These are phyloP conservation scores for Cryptococcus wingfieldii DNA, from an alignment of 1,284 basidiomycete genomes.

Conservation along the genomic window DNA sequence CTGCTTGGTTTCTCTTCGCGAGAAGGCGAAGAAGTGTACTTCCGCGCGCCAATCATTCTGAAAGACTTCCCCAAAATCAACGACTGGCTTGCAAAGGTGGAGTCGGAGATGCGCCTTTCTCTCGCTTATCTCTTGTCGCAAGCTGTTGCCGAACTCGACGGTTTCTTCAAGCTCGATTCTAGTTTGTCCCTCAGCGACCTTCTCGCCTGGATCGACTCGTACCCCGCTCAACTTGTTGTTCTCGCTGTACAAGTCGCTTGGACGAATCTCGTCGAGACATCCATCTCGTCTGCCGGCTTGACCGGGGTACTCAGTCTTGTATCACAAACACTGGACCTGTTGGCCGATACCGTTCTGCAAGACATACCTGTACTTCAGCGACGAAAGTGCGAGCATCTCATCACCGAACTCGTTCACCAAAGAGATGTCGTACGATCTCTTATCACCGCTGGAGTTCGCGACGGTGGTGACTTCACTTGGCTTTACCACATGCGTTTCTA, in stretches of 20 bases:
- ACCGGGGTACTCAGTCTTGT: slow-evolving; percentile 69
- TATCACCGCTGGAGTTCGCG: slow-evolving; percentile 61
- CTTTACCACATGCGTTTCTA: slow-evolving; percentile 99
- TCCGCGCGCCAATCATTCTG: slow-evolving; percentile 75
- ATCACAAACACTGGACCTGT: slow-evolving; percentile 77
- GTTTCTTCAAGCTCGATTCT: slow-evolving; percentile 60
- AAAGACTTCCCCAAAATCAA: slow-evolving; percentile 97
- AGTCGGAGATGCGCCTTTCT: slow-evolving; percentile 90
- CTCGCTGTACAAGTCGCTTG: slow-evolving; percentile 90
- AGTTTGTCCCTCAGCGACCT: slow-evolving; percentile 60
- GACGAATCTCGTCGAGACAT: slow-evolving; percentile 78
- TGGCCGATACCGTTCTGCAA: slow-evolving; percentile 90
- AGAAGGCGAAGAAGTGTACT: slow-evolving; percentile 88
- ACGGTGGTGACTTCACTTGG: slow-evolving; percentile 80
- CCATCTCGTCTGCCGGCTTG: slow-evolving; percentile 58
- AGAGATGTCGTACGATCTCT: slow-evolving; percentile 86
- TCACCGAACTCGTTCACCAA: slow-evolving; percentile 98
- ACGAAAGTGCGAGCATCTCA: slow-evolving; percentile 96
- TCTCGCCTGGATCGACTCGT: slow-evolving; percentile 85
- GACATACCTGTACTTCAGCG: slow-evolving; percentile 84
- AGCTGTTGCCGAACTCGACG: slow-evolving; percentile 55
- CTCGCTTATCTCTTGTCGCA: slow-evolving; percentile 56
- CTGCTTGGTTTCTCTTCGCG: slow-evolving; percentile 75
- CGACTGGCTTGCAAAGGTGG: slow-evolving; percentile 92
- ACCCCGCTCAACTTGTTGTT: slow-evolving; percentile 92